A percentile compares a stretch with the other conserved stretches of the same genome.
Conservation (phyloP, 2,329 filamentous ascomycete species). For the Cladosporium sphaerospermum region DNA sequence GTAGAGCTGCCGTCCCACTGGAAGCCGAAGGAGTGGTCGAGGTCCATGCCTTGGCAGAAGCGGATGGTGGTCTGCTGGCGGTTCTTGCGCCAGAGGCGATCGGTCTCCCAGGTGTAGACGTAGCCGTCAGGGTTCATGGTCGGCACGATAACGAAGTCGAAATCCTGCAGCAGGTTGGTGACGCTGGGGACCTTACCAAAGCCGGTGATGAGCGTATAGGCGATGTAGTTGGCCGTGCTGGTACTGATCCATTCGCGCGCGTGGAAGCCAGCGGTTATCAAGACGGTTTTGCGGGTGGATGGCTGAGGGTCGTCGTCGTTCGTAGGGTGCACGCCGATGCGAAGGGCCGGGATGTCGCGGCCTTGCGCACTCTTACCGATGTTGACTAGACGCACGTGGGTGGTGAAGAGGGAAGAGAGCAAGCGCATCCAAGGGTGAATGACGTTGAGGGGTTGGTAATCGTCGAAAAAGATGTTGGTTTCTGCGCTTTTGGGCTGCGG, state of each 20-base stretch:
- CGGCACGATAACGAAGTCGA: slow-evolving; percentile 83
- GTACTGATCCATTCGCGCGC: slow-evolving; percentile 95
- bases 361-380: slow-evolving; percentile 86
- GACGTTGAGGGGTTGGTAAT: slow-evolving; percentile 84
- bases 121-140: slow-evolving; percentile 92
- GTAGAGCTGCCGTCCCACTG: slow-evolving; percentile 66
- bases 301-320: slow-evolving; percentile 41
- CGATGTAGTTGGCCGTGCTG: slow-evolving; percentile 83
- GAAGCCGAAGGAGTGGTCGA: slow-evolving; percentile 81
- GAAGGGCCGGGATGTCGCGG: slow-evolving; percentile 75
- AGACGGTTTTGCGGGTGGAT: slow-evolving; percentile 62
- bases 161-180: slow-evolving; percentile 71
- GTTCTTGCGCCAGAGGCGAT: slow-evolving; percentile 93
- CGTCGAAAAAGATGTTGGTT: slow-evolving; percentile 74
- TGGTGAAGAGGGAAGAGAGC: slow-evolving; percentile 82
- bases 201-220: slow-evolving; percentile 78
- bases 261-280: slow-evolving; percentile 81
- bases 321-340: slow-evolving; percentile 59
- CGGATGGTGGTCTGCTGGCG: slow-evolving; percentile 73
- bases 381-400: slow-evolving; percentile 64
- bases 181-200: slow-evolving; percentile 67
- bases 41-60: slow-evolving; percentile 81
- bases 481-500: slow-evolving; percentile 34
- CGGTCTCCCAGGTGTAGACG: slow-evolving; percentile 84
- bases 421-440: slow-evolving; percentile 89